Base-by-base conservation (phyloP, 2,329 filamentous ascomycete genomes). In the Talaromyces sp. region DNA sequence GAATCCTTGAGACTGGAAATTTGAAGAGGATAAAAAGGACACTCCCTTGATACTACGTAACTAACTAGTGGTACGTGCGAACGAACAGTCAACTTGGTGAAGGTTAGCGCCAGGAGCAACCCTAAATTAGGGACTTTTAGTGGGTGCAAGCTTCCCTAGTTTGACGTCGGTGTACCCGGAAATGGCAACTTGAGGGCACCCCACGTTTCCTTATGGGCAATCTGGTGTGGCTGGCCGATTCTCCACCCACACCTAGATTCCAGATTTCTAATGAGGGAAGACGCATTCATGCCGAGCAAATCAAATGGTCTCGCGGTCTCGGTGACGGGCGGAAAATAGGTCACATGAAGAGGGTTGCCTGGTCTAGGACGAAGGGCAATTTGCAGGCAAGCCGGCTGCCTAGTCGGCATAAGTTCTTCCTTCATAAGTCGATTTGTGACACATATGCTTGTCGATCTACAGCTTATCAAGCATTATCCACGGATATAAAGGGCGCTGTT, bases 231-330 rank as follows among this genome's bases (percentile, higher is more conserved):
- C 45, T 48, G 33, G 33, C 48, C 15, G 13, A 31, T 48, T 50
- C 22, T 56, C 53, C 53, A 33, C 53, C 41, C 53, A 48, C 53
- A 45, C 39, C 6, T 17, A 31, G 39, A 54, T 54, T 43, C 17
- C 22, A 21, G 43, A 48, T 50, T 28, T 39, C 19, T 19, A 36
- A 22, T 6, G 31, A 45, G 53, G 19, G 22, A 39, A 31, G 21
- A 50, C 22, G 41, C 54, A 40, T 25, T 33, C 53, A 48, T 39
- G 54, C 43, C 43, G 54, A 50, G 43, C 43, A 56, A 56, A 56
- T 56, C 41, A 50, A 45, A 37, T n/a, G 31, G 25, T 33, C n/a
- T 48, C 28, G 28, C 45, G 4, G 28, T 48, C 9, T 55, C 53
- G 53, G 53, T 55, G 40, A 55, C 53, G 19, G 36, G 21, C 17